Conservation (phyloP, 169 alveolate species). For the Cryptosporidium parvum region DNA sequence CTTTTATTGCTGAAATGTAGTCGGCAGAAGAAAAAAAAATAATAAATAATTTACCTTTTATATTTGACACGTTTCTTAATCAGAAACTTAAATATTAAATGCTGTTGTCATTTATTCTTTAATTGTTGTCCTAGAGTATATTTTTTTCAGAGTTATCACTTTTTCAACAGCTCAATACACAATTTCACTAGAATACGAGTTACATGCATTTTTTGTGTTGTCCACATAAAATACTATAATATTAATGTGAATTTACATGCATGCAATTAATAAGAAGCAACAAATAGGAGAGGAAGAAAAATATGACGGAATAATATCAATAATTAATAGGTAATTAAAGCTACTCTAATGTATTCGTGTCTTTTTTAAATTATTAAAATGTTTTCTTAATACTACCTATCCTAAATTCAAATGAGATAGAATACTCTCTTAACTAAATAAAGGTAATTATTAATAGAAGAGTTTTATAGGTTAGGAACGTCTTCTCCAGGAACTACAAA, state of each 20-base stretch:
- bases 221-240: neutral
- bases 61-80: neutral
- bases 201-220: neutral
- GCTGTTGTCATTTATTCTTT: neutral
- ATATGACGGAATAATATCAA: neutral
- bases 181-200: neutral
- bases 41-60: neutral
- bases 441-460: neutral
- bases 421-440: neutral
- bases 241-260: neutral
- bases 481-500: conserved; percentile 69
- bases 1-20: neutral
- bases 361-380: neutral
- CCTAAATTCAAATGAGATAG: neutral
- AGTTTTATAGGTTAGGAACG: conserved; percentile 57
- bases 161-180: neutral
- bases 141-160: neutral
- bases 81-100: neutral
- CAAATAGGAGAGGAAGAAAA: neutral
- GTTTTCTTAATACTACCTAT: conserved; percentile 10
- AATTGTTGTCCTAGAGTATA: neutral
- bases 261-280: neutral
- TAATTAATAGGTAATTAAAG: neutral
- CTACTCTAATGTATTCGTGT: neutral
- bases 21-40: neutral